Evolutionary conservation across 805 yeast species (phyloP).

Genomic region (Clavispora fructus): DNA sequence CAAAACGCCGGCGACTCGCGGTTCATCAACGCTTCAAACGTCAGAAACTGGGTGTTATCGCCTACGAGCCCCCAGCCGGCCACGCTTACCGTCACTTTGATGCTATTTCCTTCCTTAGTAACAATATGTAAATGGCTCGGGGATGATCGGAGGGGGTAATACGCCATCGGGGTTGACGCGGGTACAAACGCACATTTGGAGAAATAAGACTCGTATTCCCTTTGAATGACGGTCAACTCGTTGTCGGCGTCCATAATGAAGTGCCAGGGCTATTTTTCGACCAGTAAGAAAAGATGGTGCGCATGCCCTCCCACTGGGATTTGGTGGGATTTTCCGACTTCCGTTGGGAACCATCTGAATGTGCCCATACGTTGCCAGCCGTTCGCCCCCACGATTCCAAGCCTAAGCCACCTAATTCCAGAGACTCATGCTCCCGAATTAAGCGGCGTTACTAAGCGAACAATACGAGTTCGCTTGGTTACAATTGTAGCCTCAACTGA

Average conservation of each 20-base stretch:
- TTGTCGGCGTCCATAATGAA: slow-evolving; percentile 2
- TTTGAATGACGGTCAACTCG: slow-evolving; percentile 4
- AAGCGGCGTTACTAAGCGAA: neutral
- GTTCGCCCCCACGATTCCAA: no score
- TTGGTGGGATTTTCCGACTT: no score
- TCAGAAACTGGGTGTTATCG: slow-evolving; percentile 3
- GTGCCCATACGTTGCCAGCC: no score
- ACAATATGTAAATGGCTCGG: slow-evolving; percentile 3
- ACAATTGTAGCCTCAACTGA: slow-evolving; percentile 19
- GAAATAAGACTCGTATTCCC: slow-evolving; percentile 11
- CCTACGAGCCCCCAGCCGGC: slow-evolving; percentile 11
- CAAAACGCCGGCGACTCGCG: slow-evolving; percentile 9
- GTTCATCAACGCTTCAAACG: slow-evolving; percentile 16
- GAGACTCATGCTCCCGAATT: no score
- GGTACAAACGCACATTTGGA: slow-evolving; percentile 1
- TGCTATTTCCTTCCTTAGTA: slow-evolving; percentile 6
- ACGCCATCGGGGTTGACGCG: neutral
- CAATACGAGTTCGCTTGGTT: neutral
- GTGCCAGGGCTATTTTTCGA: neutral
- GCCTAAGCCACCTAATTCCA: no score
- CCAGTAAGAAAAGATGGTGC: no score
- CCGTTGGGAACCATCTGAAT: no score
- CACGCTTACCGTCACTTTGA: slow-evolving; percentile 5
- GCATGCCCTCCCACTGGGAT: no score
- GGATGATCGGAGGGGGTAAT: neutral